Percentiles rank a stretch among this genome's conserved stretches.
phyloP scores from a whole-genome alignment of 495 filamentous ascomycete genomes.

The Penicillium cosmopolitanum region DNA sequence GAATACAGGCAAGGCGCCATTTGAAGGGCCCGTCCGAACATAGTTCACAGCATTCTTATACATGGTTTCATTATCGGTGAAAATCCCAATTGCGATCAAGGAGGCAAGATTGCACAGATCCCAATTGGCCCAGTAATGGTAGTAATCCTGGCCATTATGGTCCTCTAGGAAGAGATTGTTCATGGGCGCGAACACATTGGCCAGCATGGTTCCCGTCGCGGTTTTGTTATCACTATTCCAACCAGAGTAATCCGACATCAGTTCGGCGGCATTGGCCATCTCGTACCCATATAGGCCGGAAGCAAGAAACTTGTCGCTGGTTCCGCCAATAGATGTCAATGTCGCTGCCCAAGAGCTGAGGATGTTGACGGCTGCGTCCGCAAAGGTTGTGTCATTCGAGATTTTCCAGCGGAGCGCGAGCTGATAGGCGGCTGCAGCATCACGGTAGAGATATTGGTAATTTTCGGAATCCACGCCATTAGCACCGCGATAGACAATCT shows the following conservation, averaged over 20 bases:
- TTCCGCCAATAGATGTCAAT: slow-evolving; percentile 37
- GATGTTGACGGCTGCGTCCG: slow-evolving; percentile 35
- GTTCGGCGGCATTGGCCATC: slow-evolving; percentile 49
- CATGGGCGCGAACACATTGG: slow-evolving; percentile 30
- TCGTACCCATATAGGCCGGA: slow-evolving; percentile 51
- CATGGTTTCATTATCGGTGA: slow-evolving; percentile 24
- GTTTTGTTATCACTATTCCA: slow-evolving; percentile 30
- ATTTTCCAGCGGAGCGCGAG: slow-evolving; percentile 46
- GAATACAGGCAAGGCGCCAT: slow-evolving; percentile 30
- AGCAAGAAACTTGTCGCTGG: slow-evolving; percentile 42
- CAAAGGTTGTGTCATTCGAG: slow-evolving; percentile 38
- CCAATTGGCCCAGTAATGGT: slow-evolving; percentile 53
- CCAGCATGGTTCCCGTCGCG: slow-evolving; percentile 32
- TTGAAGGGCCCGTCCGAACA: slow-evolving; percentile 41
- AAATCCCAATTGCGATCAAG: slow-evolving; percentile 41
- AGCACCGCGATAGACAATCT: slow-evolving; percentile 37
- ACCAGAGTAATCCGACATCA: slow-evolving; percentile 40
- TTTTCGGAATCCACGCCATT: slow-evolving; percentile 36
- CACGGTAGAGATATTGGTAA: slow-evolving; percentile 39
- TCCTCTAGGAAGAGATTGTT: slow-evolving; percentile 37
- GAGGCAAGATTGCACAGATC: slow-evolving; percentile 49
- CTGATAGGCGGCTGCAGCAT: slow-evolving; percentile 43
- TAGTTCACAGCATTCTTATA: slow-evolving; percentile 39
- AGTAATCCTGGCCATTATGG: slow-evolving; percentile 34
- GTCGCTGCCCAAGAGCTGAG: slow-evolving; percentile 45